These are phyloP conservation scores for Malassezia yamatoensis DNA, from an alignment of 1,284 basidiomycete species.

Conservation along the genomic window DNA sequence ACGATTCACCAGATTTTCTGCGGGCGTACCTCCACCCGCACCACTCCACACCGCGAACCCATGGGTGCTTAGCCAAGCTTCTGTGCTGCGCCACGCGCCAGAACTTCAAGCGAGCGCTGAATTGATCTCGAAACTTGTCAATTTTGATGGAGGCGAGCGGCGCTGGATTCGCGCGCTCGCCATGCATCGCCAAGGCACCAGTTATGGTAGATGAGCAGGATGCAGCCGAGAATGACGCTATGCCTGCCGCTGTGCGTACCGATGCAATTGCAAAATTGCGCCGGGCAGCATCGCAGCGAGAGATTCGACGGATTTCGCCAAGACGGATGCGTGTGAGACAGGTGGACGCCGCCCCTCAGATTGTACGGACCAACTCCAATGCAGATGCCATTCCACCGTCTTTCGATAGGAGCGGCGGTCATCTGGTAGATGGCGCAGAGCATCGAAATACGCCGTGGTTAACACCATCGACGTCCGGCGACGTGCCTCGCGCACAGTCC, in stretches of 20 bases:
- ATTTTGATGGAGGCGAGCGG: background rate
- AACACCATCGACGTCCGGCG: background rate
- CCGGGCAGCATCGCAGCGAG: constrained; percentile 16
- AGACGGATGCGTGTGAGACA: background rate
- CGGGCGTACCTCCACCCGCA: too few species aligned
- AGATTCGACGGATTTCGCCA: constrained; percentile 9
- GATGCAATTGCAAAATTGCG: constrained; percentile 16
- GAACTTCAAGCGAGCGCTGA: too few species aligned
- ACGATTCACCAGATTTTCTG: too few species aligned
- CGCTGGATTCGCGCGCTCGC: background rate
- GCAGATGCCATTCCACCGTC: background rate
- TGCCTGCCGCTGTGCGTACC: background rate
- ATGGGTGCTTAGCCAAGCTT: too few species aligned
- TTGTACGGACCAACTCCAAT: background rate
- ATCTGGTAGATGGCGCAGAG: background rate
- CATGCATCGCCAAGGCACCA: background rate
- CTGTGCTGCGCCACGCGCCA: too few species aligned
- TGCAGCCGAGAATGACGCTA: background rate
- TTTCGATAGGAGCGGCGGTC: background rate
- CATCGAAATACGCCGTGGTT: background rate
- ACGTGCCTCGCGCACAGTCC: background rate
- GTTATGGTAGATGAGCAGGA: background rate
- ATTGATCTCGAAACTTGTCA: too few species aligned
- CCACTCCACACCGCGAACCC: too few species aligned
- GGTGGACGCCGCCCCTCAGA: background rate